Evolutionary conservation across 768 basidiomycete species (phyloP), one percentile per base, ranked within the genome.

Genomic region (Tricholomella constricta): DNA sequence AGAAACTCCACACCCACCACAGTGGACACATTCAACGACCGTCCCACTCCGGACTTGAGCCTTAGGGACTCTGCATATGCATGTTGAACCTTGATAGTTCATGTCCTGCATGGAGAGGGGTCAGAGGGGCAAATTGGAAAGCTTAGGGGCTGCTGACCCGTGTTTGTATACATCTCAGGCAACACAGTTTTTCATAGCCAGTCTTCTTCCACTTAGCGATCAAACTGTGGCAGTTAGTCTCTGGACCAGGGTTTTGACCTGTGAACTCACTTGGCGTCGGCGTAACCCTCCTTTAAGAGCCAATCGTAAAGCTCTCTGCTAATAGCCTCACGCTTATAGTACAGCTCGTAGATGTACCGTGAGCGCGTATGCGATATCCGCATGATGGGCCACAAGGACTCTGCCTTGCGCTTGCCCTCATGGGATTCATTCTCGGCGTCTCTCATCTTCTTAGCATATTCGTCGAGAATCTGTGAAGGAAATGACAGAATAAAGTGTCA

Each of bases 171-270:
- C 97, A 99, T 40, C 97, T 79, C 46, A 98, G 73, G 65, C 97
- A 99, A 68, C 97, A 99, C 6, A 99, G 78, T 69, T 98, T 99
- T 73, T 98, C 97, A 69, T 98, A 99, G 5, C 97, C 97, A 11
- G 86, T 77, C 74, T 98, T 99, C 78, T 98, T 98, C 97, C 97
- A 99, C 70, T 99, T 99, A 32, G 97, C 97, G 66, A 99, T 89
- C 66, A 98, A 73, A 66, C 95, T 98, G 48, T 34, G 34, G 26
- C 54, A 58, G 47, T 52, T 36, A 55, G 55, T 44, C 6, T 25
- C 9, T 26, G 29, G 40, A 45, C 23, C 40, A 49, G 31, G 34
- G 17, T 15, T 17, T 43, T 47, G n/a, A 52, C 25, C 37, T 41
- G 15, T 48, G 31, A 27, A 80, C 91, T 65, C 63, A 96, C 96